Conservation (phyloP, 257 asterid species). For the Osmanthus fragrans region DNA sequence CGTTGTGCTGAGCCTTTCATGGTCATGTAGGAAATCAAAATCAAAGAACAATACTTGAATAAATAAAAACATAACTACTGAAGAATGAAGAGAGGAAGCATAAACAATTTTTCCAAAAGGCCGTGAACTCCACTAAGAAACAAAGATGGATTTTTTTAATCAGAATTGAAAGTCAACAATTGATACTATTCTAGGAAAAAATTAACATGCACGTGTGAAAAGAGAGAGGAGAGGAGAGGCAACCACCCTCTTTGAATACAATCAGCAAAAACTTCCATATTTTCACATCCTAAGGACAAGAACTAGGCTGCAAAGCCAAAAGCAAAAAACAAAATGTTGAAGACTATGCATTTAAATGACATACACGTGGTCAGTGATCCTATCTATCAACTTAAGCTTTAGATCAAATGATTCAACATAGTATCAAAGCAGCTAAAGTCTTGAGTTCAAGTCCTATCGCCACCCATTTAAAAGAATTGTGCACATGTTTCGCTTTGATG, state of each 20-base stretch:
- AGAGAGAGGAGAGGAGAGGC: not conserved
- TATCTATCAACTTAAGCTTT: not conserved
- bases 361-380: not conserved
- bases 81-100: not conserved
- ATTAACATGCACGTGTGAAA: not conserved
- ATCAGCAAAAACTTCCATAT: not conserved
- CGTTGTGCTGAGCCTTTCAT: conserved; percentile 59
- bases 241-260: not conserved
- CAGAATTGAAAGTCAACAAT: not conserved
- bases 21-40: conserved; percentile 24
- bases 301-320: not conserved
- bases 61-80: not conserved
- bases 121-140: not conserved
- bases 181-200: no score
- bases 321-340: not conserved
- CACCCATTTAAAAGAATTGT: not conserved
- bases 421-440: not conserved
- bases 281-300: not conserved
- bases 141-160: not conserved
- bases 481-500: not conserved
- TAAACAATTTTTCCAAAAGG: not conserved
- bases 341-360: not conserved
- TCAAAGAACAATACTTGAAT: conserved; percentile 17
- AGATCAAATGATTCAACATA: not conserved
- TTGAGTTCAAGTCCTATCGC: not conserved